Evolutionary conservation across 768 basidiomycete species (phyloP).

Genomic region (Leucogyrophana mollusca): DNA sequence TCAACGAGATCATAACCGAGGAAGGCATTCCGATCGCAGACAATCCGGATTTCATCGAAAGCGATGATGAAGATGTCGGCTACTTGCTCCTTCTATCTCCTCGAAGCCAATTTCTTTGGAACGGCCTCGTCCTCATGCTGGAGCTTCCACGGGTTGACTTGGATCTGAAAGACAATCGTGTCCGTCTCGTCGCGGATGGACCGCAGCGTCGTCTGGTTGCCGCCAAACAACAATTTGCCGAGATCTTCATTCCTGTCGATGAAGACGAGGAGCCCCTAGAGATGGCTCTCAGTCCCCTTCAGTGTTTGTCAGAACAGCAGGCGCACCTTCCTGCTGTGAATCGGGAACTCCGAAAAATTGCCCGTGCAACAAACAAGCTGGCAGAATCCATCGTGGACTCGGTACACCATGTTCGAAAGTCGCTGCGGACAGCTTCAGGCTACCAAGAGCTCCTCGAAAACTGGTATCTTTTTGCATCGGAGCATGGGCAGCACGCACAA

Average conservation of each 20-base stretch:
- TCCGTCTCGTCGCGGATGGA: constrained; percentile 91
- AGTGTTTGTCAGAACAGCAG: constrained; percentile 73
- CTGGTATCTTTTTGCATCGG: constrained; percentile 96
- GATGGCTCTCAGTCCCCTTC: constrained; percentile 36
- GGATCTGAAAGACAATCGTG: constrained; percentile 81
- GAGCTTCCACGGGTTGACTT: constrained; percentile 76
- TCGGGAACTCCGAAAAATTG: constrained; percentile 85
- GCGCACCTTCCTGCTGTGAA: constrained; percentile 92
- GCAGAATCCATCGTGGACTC: constrained; percentile 94
- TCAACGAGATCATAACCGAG: constrained; percentile 55
- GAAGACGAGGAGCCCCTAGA: constrained; percentile 60
- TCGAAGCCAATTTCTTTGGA: constrained; percentile 85
- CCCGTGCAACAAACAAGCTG: constrained; percentile 83
- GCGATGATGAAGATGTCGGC: constrained; percentile 56
- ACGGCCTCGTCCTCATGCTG: constrained; percentile 80
- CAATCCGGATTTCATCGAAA: constrained; percentile 37
- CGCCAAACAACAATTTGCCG: constrained; percentile 76
- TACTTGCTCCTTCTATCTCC: constrained; percentile 90
- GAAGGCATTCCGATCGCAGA: constrained; percentile 50
- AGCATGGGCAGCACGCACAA: constrained; percentile 89
- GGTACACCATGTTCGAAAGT: constrained; percentile 78
- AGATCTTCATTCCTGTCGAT: constrained; percentile 59
- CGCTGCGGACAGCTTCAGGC: constrained; percentile 55
- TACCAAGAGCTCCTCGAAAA: constrained; percentile 88
- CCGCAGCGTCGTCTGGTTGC: constrained; percentile 69